phyloP scores from a whole-genome alignment of 2,329 filamentous ascomycete genomes.

The Neofusicoccum ribis region DNA sequence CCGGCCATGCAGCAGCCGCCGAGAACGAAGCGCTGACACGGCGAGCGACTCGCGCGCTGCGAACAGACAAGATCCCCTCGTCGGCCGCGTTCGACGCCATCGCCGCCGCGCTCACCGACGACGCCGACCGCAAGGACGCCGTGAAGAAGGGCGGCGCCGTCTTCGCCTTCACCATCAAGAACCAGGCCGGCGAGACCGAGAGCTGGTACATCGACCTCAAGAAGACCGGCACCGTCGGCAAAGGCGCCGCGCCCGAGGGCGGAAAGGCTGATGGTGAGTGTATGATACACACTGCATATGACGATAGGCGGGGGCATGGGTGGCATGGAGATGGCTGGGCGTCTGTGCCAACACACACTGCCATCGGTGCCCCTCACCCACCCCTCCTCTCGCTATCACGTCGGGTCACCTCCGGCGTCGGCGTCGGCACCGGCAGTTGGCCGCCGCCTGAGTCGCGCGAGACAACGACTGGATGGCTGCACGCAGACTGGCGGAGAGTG shows the following conservation, averaged over 20 bases:
- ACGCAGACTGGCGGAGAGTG: not conserved
- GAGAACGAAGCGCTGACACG: not conserved
- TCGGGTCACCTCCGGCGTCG: not conserved
- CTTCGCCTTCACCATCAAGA: slow-evolving; percentile 92
- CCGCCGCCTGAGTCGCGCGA: not conserved
- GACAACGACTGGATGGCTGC: not conserved
- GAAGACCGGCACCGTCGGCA: slow-evolving; percentile 78
- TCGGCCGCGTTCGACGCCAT: slow-evolving; percentile 91
- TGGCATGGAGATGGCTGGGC: not conserved
- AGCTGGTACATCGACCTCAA: slow-evolving; percentile 97
- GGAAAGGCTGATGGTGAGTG: slow-evolving; percentile 78
- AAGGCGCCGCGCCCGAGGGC: slow-evolving; percentile 67
- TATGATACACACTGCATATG: not conserved
- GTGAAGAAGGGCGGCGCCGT: slow-evolving; percentile 85
- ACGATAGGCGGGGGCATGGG: not conserved
- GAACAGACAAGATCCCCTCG: slow-evolving; percentile 71
- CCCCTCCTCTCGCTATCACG: not conserved
- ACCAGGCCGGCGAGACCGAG: slow-evolving; percentile 73
- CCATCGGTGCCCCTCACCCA: not conserved
- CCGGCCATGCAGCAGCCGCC: not conserved
- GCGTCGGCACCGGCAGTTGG: not conserved
- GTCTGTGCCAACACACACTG: not conserved
- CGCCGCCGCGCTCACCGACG: slow-evolving; percentile 66
- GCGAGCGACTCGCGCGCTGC: not conserved
- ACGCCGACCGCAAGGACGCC: slow-evolving; percentile 77